phyloP scores from a whole-genome alignment of 2,329 filamentous ascomycete genomes.

The Colletotrichum simmondsii region DNA sequence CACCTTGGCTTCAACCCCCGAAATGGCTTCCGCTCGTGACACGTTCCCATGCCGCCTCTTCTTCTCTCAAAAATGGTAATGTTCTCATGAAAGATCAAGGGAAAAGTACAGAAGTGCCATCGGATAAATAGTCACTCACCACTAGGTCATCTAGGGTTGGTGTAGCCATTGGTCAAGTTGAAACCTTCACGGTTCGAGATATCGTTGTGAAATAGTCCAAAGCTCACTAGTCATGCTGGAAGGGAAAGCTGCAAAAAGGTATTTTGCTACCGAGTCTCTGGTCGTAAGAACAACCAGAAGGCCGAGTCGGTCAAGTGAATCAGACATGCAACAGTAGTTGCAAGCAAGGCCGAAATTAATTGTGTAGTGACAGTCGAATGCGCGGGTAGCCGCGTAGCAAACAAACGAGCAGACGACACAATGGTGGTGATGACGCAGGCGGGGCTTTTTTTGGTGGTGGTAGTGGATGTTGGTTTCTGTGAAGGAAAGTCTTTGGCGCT shows the following conservation, averaged over 20 bases:
- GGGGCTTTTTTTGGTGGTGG: neutral
- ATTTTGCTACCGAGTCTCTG: neutral
- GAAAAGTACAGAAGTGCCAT: neutral
- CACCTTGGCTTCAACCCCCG: neutral
- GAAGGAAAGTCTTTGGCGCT: conserved; percentile 1
- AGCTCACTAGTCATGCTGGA: conserved; percentile 26
- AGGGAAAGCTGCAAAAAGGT: neutral
- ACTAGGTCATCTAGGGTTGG: conserved; percentile 28
- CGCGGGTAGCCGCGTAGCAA: neutral
- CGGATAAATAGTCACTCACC: conserved; percentile 8
- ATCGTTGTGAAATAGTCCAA: conserved; percentile 23
- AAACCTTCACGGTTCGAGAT: conserved; percentile 27
- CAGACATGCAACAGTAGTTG: neutral
- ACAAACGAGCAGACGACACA: neutral
- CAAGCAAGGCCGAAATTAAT: neutral
- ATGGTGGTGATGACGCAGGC: conserved; percentile 12
- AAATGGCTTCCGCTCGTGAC: neutral
- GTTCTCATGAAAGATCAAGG: neutral
- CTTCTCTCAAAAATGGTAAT: neutral
- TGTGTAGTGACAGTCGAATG: neutral
- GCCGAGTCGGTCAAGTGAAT: neutral
- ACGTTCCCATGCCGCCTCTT: neutral
- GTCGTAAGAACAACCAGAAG: neutral
- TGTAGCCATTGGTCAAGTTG: conserved; percentile 9
- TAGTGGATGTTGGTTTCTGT: neutral